Evolutionary conservation across 2,329 filamentous ascomycete genomes (phyloP).

Genomic region (Aspergillaceae sp.): DNA sequence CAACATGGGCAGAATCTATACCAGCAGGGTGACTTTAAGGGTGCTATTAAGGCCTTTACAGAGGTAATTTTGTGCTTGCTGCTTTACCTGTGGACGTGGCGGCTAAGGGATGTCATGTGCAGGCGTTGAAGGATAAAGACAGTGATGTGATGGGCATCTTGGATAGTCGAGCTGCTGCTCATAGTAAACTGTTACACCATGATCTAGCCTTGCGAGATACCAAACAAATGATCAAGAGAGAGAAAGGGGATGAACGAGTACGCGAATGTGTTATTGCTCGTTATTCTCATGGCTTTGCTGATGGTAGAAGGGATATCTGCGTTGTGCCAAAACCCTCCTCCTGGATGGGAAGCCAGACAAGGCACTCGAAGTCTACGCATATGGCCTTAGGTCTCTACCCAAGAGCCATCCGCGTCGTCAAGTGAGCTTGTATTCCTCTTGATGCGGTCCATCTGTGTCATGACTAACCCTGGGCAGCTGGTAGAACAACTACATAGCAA

Average conservation of each 20-base stretch:
- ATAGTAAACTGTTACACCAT: constrained; percentile 45
- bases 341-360: constrained; percentile 43
- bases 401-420: constrained; percentile 27
- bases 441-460: not conserved
- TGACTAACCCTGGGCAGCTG: constrained; percentile 20
- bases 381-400: constrained; percentile 47
- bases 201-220: constrained; percentile 48
- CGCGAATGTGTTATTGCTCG: not conserved
- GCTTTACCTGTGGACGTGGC: not conserved
- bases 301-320: constrained; percentile 43
- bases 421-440: constrained; percentile 13
- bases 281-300: constrained; percentile 1
- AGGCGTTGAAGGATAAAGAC: constrained; percentile 31
- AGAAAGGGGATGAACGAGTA: constrained; percentile 45
- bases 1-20: constrained; percentile 37
- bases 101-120: constrained; percentile 3
- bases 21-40: constrained; percentile 34
- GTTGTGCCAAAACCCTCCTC: constrained; percentile 42
- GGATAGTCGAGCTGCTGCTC: constrained; percentile 49
- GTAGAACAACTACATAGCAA: constrained; percentile 42
- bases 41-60: constrained; percentile 36
- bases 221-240: constrained; percentile 46
- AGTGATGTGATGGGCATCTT: constrained; percentile 30
- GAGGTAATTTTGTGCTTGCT: constrained; percentile 20
- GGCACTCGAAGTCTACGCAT: constrained; percentile 49